Evolutionary conservation across 2,329 filamentous ascomycete genomes (phyloP).

Genomic region (Ophiostoma ulmi): DNA sequence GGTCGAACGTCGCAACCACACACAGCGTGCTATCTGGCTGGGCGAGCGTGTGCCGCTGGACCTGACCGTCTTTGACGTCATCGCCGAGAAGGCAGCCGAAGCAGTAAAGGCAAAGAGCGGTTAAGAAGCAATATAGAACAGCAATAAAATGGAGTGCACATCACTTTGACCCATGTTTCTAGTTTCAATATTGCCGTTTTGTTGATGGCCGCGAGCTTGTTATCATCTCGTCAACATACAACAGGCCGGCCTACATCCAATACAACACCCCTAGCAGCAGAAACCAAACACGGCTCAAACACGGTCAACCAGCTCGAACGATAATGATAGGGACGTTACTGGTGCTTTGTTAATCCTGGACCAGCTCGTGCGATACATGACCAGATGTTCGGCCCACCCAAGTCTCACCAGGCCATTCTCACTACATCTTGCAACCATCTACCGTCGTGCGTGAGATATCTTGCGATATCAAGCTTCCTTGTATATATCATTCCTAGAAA

Average conservation of each 20-base stretch:
- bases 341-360: background rate
- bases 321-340: background rate
- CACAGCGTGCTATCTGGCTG: slow-evolving; percentile 68
- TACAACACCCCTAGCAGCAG: background rate
- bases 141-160: background rate
- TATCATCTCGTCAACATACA: background rate
- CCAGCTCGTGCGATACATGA: background rate
- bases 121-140: background rate
- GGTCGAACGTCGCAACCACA: slow-evolving; percentile 52
- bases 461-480: no score
- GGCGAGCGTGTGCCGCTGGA: slow-evolving; percentile 62
- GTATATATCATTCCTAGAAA: background rate
- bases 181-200: background rate
- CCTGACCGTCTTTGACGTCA: slow-evolving; percentile 43
- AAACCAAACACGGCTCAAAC: background rate
- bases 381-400: background rate
- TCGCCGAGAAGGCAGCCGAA: slow-evolving; percentile 25
- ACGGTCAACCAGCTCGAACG: background rate
- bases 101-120: background rate
- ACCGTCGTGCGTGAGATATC: no score
- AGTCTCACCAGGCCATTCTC: background rate
- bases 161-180: no score
- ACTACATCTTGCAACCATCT: background rate
- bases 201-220: background rate
- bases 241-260: no score